These are phyloP conservation scores for Lantana camara DNA, from an alignment of 257 asterid species.

Conservation along the genomic window DNA sequence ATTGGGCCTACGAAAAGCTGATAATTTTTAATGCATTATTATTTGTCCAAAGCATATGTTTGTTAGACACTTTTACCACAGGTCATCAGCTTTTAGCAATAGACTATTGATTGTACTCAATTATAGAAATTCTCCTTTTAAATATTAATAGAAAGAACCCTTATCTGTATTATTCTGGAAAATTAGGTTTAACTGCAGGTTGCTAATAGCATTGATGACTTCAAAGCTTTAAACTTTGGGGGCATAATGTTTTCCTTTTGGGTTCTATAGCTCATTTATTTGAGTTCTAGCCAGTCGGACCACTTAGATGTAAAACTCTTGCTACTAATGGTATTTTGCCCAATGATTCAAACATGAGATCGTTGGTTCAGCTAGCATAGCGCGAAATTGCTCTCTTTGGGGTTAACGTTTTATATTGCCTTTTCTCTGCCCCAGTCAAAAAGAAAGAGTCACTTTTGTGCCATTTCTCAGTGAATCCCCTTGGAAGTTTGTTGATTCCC, in stretches of 20 bases:
- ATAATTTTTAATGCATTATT: slow-evolving; percentile 21
- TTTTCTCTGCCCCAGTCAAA: background rate
- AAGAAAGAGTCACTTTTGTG: background rate
- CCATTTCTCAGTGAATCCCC: background rate
- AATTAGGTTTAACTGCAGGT: background rate
- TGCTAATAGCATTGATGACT: too few relatives aligned
- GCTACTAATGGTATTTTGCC: too few relatives aligned
- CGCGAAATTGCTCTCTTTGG: too few relatives aligned
- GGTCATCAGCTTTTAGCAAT: slow-evolving; percentile 2
- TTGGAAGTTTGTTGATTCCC: background rate
- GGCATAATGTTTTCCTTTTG: background rate
- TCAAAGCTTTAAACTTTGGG: background rate
- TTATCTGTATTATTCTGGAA: background rate
- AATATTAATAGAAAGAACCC: background rate
- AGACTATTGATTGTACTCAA: background rate
- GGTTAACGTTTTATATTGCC: background rate
- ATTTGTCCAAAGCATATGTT: background rate
- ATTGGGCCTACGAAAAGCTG: slow-evolving; percentile 23
- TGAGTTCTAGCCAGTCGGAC: too few relatives aligned
- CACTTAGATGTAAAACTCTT: too few relatives aligned
- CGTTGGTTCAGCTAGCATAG: too few relatives aligned
- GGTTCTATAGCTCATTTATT: background rate
- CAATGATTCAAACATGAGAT: too few relatives aligned
- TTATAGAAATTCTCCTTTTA: background rate
- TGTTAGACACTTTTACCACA: slow-evolving; percentile 4